These are phyloP conservation scores for Helianthus tuberosus DNA, from an alignment of 129 eudicot species.

Conservation along the genomic window DNA sequence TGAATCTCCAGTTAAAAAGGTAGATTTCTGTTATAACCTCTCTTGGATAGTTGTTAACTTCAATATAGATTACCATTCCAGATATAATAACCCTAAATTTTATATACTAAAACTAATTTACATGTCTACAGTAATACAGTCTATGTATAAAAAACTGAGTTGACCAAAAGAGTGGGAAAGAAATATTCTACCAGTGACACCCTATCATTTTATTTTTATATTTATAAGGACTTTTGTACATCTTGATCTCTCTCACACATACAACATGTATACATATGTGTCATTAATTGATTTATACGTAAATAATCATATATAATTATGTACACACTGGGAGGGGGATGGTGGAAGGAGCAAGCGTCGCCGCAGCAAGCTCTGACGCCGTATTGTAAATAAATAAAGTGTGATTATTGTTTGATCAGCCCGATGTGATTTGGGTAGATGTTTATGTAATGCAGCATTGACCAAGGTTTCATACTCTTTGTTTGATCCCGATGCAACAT, in stretches of 20 bases:
- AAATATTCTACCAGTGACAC: not conserved
- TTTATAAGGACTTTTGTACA: slow-evolving; percentile 7
- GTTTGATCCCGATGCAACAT: slow-evolving; percentile 36
- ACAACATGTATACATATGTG: not conserved
- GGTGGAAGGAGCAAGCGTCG: slow-evolving; percentile 53
- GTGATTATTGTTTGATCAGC: slow-evolving; percentile 11
- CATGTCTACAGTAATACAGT: too few species aligned
- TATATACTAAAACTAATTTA: too few species aligned
- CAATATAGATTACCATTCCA: too few species aligned
- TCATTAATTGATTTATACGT: not conserved
- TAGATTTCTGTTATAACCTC: too few species aligned
- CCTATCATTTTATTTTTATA: not conserved
- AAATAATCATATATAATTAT: not conserved
- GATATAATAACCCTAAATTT: too few species aligned
- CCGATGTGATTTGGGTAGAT: slow-evolving; percentile 28
- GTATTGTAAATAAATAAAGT: slow-evolving; percentile 5
- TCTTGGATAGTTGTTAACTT: too few species aligned
- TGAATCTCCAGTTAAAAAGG: too few species aligned
- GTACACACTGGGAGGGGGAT: not conserved
- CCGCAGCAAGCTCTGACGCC: slow-evolving; percentile 52
- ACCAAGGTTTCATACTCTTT: slow-evolving; percentile 47
- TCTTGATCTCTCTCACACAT: slow-evolving; percentile 10
- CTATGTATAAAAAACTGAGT: not conserved
- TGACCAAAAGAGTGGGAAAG: not conserved
- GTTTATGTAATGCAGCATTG: slow-evolving; percentile 35